A percentile compares a stretch with the other conserved stretches of the same genome.
Conservation (phyloP, 441 rosid species). For the Oxalis stricta region DNA sequence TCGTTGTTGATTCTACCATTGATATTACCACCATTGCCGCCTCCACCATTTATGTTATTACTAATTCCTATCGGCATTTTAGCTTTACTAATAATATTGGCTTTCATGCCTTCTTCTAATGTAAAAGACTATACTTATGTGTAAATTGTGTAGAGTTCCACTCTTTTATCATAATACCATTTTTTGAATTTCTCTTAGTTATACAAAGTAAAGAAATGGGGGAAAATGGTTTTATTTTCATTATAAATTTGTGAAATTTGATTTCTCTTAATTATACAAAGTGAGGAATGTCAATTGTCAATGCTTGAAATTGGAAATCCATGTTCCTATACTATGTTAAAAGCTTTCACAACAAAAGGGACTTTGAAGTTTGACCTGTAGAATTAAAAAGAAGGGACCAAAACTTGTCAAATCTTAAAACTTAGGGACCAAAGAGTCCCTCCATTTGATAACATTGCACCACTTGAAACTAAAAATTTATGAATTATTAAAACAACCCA, state of each 20-base stretch:
- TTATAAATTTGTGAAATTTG: neutral
- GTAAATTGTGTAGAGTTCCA: conserved; percentile 17
- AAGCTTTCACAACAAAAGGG: too few relatives aligned
- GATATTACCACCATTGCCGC: conserved; percentile 85
- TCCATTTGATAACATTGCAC: too few relatives aligned
- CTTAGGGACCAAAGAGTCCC: too few relatives aligned
- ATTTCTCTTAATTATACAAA: too few relatives aligned
- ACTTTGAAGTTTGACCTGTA: too few relatives aligned
- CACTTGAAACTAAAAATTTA: too few relatives aligned
- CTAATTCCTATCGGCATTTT: conserved; percentile 68
- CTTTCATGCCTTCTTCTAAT: conserved; percentile 65
- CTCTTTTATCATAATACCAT: neutral
- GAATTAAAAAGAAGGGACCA: too few relatives aligned
- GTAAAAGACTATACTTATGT: conserved; percentile 26
- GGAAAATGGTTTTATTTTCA: conserved; percentile 8
- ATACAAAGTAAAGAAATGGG: neutral
- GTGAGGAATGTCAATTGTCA: too few relatives aligned
- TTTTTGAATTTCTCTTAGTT: conserved; percentile 6
- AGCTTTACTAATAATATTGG: conserved; percentile 55
- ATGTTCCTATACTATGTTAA: too few relatives aligned
- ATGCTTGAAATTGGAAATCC: too few relatives aligned
- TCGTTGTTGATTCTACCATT: conserved; percentile 68
- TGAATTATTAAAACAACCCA: too few relatives aligned
- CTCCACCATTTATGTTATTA: conserved; percentile 77
- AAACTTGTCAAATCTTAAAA: too few relatives aligned